Evolutionary conservation across 1,284 basidiomycete species (phyloP).

Genomic region (Puccinia triticina): DNA sequence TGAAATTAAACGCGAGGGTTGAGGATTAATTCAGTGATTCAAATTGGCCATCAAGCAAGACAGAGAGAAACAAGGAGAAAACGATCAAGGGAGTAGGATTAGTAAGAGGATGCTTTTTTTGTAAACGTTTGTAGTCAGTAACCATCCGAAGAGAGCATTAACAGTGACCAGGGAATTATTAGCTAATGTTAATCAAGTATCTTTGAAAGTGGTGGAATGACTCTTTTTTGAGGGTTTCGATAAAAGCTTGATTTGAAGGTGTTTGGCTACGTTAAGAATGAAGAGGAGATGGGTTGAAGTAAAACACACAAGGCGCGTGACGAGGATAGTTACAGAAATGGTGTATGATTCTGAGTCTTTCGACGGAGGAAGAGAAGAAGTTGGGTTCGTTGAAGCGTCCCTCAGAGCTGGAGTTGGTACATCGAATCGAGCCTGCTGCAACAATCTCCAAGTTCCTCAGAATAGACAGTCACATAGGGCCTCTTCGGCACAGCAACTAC

Average conservation of each 20-base stretch:
- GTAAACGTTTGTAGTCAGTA: background rate
- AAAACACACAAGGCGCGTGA: background rate
- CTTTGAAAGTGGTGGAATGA: background rate
- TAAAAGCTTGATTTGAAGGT: background rate
- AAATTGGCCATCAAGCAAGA: slow-evolving; percentile 1
- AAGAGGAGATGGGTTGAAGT: background rate
- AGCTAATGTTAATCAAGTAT: too few species aligned
- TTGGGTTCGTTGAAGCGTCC: background rate
- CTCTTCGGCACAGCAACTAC: slow-evolving; percentile 50
- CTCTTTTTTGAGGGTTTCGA: background rate
- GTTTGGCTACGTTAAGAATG: background rate
- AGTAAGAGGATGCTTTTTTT: background rate
- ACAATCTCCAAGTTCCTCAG: background rate
- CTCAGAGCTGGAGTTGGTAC: background rate
- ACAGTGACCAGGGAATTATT: too few species aligned
- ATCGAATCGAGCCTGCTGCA: background rate
- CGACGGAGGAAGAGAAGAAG: background rate
- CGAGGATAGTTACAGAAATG: background rate
- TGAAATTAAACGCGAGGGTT: too few species aligned
- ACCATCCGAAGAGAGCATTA: background rate
- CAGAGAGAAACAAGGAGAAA: background rate
- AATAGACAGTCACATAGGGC: slow-evolving; percentile 51
- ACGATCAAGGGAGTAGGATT: background rate
- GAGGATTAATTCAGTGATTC: background rate
- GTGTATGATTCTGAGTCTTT: background rate